phyloP scores from a whole-genome alignment of 345 rosid genomes.

The Aegle marmelos region DNA sequence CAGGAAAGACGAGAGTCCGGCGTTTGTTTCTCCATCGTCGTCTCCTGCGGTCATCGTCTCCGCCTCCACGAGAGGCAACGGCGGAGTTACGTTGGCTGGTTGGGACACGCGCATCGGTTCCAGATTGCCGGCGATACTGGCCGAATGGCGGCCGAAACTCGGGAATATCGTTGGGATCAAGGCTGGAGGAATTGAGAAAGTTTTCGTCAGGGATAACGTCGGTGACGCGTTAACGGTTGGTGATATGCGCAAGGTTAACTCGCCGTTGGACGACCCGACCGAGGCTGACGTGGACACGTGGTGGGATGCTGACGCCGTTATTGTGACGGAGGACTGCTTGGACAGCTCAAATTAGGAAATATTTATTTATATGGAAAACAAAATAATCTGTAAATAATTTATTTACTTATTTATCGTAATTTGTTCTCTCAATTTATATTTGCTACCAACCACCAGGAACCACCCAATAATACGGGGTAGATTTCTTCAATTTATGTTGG shows the following conservation, averaged over 20 bases:
- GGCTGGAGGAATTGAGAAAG: slow-evolving; percentile 34
- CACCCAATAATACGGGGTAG: neutral
- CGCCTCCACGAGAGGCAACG: slow-evolving; percentile 27
- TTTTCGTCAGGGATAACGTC: slow-evolving; percentile 48
- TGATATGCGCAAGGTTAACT: slow-evolving; percentile 52
- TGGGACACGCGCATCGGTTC: slow-evolving; percentile 63
- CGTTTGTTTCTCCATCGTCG: slow-evolving; percentile 13
- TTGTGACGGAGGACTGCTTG: slow-evolving; percentile 13
- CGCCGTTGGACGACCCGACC: slow-evolving; percentile 43
- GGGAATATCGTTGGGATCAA: slow-evolving; percentile 34
- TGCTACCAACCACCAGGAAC: neutral
- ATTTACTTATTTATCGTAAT: neutral
- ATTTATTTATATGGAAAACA: too few species aligned
- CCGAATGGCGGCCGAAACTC: slow-evolving; percentile 55
- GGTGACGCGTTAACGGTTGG: slow-evolving; percentile 40
- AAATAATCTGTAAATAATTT: slow-evolving; percentile 3
- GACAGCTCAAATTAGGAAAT: neutral
- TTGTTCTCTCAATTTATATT: neutral
- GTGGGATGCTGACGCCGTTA: slow-evolving; percentile 67
- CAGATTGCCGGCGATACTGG: slow-evolving; percentile 49
- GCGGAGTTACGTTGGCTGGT: slow-evolving; percentile 31
- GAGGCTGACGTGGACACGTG: slow-evolving; percentile 39
- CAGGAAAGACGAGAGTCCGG: slow-evolving; percentile 17
- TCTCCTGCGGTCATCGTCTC: slow-evolving; percentile 40
- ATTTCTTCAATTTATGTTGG: too few species aligned